Evolutionary conservation across 2,329 filamentous ascomycete species (phyloP).

Genomic region (Colletotrichum plurivorum): DNA sequence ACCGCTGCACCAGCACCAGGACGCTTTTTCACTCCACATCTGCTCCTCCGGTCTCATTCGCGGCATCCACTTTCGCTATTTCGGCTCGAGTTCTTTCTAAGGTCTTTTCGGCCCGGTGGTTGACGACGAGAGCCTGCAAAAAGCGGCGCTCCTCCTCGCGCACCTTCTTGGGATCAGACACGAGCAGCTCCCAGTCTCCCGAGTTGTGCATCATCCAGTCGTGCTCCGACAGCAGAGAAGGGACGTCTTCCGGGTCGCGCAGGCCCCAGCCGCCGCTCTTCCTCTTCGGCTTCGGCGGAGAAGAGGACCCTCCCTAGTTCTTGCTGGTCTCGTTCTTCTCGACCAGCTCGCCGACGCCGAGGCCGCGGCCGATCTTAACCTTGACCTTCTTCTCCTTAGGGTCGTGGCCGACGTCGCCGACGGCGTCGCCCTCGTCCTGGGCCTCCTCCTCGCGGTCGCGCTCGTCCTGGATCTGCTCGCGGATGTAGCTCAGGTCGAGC

Average conservation of each 20-base stretch:
- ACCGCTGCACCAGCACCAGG: constrained; percentile 4
- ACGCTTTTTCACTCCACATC: neutral
- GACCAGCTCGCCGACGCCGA: constrained; percentile 85
- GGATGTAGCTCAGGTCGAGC: constrained; percentile 80
- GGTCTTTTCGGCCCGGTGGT: no score
- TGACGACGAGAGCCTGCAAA: no score
- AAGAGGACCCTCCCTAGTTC: constrained; percentile 46
- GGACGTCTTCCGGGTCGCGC: neutral
- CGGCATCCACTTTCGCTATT: no score
- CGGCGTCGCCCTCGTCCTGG: constrained; percentile 77
- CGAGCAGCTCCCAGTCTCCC: no score
- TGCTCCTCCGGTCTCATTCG: no score
- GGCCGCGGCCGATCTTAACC: constrained; percentile 84
- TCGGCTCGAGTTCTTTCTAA: no score
- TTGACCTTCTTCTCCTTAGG: constrained; percentile 77
- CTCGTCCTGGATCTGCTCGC: constrained; percentile 61
- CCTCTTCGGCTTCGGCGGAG: neutral
- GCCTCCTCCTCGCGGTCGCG: constrained; percentile 60
- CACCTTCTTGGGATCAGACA: no score
- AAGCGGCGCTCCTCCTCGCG: no score
- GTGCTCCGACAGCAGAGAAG: no score
- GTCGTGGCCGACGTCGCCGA: constrained; percentile 74
- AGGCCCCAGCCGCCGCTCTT: neutral
- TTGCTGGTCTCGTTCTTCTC: constrained; percentile 77
- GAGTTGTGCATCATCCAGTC: no score